phyloP scores from a whole-genome alignment of 108 stramenopile species.

The Asterionellopsis glacialis region DNA sequence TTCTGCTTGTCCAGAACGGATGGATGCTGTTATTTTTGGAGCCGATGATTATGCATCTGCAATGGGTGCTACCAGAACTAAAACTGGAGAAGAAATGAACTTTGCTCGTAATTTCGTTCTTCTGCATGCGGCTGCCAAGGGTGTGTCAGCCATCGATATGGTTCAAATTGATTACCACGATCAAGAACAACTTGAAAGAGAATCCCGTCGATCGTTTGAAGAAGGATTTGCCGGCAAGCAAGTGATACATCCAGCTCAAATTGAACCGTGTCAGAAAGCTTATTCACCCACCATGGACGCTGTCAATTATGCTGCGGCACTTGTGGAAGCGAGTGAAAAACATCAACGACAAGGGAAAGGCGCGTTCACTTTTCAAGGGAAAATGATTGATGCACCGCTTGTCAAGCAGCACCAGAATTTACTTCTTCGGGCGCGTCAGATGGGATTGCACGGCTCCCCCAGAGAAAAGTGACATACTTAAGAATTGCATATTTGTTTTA shows the following conservation, averaged over 20 bases:
- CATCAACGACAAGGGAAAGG: neutral
- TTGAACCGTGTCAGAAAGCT: conserved; percentile 20
- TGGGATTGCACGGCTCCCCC: neutral
- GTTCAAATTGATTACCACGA: conserved; percentile 38
- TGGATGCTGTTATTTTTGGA: conserved; percentile 39
- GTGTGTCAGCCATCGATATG: conserved; percentile 37
- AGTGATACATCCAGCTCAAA: conserved; percentile 33
- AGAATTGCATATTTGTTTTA: too few species aligned
- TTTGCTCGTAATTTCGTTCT: conserved; percentile 27
- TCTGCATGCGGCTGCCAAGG: conserved; percentile 27
- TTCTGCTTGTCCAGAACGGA: neutral
- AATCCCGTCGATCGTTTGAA: conserved; percentile 20
- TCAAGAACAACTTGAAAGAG: conserved; percentile 15
- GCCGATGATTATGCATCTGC: conserved; percentile 36
- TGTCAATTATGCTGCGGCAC: conserved; percentile 16
- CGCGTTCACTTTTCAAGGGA: neutral
- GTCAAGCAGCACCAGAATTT: neutral
- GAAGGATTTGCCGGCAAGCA: conserved; percentile 39
- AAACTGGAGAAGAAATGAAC: conserved; percentile 17
- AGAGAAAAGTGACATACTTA: too few species aligned
- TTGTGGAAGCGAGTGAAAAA: neutral
- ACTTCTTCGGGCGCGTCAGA: neutral
- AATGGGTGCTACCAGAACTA: conserved; percentile 25
- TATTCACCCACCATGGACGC: conserved; percentile 27
- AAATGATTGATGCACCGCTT: conserved; percentile 1